These are phyloP conservation scores for Cladosporium halotolerans DNA, from an alignment of 2,329 filamentous ascomycete genomes.

Conservation along the genomic window DNA sequence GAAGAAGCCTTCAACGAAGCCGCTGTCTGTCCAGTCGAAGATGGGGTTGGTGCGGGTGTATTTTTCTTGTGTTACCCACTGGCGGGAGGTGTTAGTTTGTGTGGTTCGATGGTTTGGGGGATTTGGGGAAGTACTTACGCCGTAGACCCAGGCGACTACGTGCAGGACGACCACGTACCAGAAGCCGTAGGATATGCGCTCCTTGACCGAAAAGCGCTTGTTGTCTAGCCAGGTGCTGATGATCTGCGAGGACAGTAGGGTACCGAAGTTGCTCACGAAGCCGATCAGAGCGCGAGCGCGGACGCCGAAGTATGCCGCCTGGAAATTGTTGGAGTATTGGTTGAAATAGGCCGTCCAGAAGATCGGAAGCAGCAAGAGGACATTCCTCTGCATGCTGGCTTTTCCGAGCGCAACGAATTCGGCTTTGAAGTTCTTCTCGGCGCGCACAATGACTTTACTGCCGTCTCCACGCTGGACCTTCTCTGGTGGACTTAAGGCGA, in stretches of 20 bases:
- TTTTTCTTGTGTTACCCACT: slow-evolving; percentile 42
- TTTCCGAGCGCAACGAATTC: slow-evolving; percentile 36
- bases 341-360: slow-evolving; percentile 44
- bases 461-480: slow-evolving; percentile 40
- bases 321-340: slow-evolving; percentile 44
- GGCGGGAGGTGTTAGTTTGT: background rate
- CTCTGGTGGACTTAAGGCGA: slow-evolving; percentile 35
- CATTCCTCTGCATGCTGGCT: slow-evolving; percentile 21
- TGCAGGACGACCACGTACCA: slow-evolving; percentile 38
- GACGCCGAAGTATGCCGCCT: slow-evolving; percentile 44
- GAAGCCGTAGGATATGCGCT: slow-evolving; percentile 37
- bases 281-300: slow-evolving; percentile 44
- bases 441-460: slow-evolving; percentile 33
- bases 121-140: background rate
- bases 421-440: slow-evolving; percentile 35
- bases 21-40: slow-evolving; percentile 39
- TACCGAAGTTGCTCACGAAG: slow-evolving; percentile 39
- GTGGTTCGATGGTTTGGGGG: background rate
- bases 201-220: slow-evolving; percentile 36
- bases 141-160: slow-evolving; percentile 44
- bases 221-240: slow-evolving; percentile 44
- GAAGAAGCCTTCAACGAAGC: slow-evolving; percentile 44
- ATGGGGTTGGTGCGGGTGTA: slow-evolving; percentile 38
- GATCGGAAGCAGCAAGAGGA: slow-evolving; percentile 38
- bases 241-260: slow-evolving; percentile 40